Conservation (phyloP, 306 rosid genomes). For the Casuarina equisetifolia region DNA sequence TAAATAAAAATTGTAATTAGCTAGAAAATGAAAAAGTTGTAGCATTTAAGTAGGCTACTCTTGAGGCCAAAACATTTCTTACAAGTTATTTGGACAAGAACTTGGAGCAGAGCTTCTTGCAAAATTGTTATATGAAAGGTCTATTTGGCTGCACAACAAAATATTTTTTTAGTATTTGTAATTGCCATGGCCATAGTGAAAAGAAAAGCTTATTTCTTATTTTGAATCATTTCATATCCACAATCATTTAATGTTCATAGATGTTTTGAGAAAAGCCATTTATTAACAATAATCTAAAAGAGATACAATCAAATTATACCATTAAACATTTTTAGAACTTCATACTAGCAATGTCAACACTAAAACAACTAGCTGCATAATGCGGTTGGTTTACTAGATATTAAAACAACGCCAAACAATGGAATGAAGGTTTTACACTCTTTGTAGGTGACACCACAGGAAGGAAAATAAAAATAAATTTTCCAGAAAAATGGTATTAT, state of each 20-base stretch:
- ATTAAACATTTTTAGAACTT: not conserved
- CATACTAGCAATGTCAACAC: not conserved
- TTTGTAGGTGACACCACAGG: not conserved
- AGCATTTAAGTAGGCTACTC: not conserved
- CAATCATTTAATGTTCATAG: too few species aligned
- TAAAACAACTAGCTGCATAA: not conserved
- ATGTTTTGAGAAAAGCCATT: not conserved
- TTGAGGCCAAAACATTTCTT: conserved; percentile 1
- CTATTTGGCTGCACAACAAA: conserved; percentile 13
- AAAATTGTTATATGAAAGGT: conserved; percentile 33
- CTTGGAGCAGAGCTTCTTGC: not conserved
- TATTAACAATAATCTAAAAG: not conserved
- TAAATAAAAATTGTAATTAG: not conserved
- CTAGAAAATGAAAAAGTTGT: not conserved
- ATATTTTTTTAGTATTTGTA: not conserved
- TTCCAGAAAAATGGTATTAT: not conserved
- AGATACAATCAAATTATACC: not conserved
- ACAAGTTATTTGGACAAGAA: conserved; percentile 12
- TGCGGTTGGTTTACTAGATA: not conserved
- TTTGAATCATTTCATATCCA: not conserved
- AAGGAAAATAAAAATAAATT: not conserved
- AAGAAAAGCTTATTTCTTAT: too few species aligned
- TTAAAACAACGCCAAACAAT: not conserved
- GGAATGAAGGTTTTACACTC: not conserved
- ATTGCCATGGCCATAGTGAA: too few species aligned